A percentile compares a stretch with the other conserved stretches of the same genome.
Conservation (phyloP, 441 rosid species). For the Pelargonium cotyledonis region DNA sequence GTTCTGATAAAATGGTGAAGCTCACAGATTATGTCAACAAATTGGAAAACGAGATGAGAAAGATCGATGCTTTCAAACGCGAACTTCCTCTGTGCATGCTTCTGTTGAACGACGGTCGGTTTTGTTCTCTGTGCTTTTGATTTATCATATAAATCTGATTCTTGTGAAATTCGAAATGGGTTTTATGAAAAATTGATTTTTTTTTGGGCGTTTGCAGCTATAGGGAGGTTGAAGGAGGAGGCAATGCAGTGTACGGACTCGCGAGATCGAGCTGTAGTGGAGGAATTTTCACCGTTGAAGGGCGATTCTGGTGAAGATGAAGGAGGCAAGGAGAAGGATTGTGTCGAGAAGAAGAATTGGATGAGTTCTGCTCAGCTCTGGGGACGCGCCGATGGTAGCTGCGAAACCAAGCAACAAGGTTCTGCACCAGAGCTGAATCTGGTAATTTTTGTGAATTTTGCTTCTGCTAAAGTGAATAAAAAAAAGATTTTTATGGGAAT, state of each 20-base stretch:
- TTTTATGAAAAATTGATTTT: not conserved
- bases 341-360: slow-evolving; percentile 38
- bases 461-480: not conserved
- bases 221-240: slow-evolving; percentile 40
- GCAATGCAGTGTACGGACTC: slow-evolving; percentile 21
- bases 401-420: slow-evolving; percentile 6
- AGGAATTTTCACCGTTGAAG: slow-evolving; percentile 29
- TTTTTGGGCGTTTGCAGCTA: slow-evolving; percentile 27
- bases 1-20: slow-evolving; percentile 25
- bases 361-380: slow-evolving; percentile 47
- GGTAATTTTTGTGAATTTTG: slow-evolving; percentile 20
- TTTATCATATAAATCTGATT: not conserved
- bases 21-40: slow-evolving; percentile 35
- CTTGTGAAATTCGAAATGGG: too few species aligned
- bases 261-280: slow-evolving; percentile 21
- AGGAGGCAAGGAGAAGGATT: slow-evolving; percentile 26
- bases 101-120: slow-evolving; percentile 40
- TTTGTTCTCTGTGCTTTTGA: not conserved
- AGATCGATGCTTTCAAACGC: slow-evolving; percentile 50
- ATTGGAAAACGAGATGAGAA: slow-evolving; percentile 47
- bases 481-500: slow-evolving; percentile 3
- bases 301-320: slow-evolving; percentile 21
- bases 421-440: slow-evolving; percentile 13
- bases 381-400: slow-evolving; percentile 18
- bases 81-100: slow-evolving; percentile 60